Percentiles rank a stretch among this genome's conserved stretches.
phyloP scores from a whole-genome alignment of 176 grass and related monocot genomes.

The Thinopyrum elongatum region DNA sequence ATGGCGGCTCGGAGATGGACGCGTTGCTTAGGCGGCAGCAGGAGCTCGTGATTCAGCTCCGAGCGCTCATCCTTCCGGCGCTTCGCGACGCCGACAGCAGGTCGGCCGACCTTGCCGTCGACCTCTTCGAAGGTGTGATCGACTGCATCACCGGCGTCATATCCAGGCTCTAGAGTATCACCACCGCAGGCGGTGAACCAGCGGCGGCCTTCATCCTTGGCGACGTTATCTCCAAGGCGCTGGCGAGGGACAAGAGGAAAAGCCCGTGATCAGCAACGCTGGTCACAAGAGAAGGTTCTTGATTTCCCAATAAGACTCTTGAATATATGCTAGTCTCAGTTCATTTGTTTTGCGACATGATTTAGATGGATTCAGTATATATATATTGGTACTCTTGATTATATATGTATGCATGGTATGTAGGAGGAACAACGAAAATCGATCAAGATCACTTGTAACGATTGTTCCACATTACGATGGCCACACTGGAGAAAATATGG shows the following conservation, averaged over 20 bases:
- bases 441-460: background rate
- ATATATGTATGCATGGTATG: background rate
- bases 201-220: background rate
- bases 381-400: background rate
- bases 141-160: background rate
- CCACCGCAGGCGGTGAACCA: background rate
- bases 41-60: constrained; percentile 26
- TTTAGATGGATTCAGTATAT: background rate
- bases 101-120: background rate
- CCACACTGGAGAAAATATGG: constrained; percentile 48
- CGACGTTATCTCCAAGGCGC: background rate
- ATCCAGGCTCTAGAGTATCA: background rate
- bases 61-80: constrained; percentile 9
- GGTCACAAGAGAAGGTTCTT: background rate
- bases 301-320: background rate
- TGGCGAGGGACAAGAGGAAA: too few species aligned
- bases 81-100: background rate
- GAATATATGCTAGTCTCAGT: background rate
- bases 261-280: background rate
- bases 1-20: background rate
- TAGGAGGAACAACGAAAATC: background rate
- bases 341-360: too few species aligned
- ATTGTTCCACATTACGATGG: constrained; percentile 35
- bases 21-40: constrained; percentile 13
- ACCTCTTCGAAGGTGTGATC: background rate